A percentile compares a stretch with the other conserved stretches of the same genome.
These are phyloP conservation scores for Neopestalotiopsis rosae DNA, from an alignment of 2,329 filamentous ascomycete genomes.

Conservation along the genomic window DNA sequence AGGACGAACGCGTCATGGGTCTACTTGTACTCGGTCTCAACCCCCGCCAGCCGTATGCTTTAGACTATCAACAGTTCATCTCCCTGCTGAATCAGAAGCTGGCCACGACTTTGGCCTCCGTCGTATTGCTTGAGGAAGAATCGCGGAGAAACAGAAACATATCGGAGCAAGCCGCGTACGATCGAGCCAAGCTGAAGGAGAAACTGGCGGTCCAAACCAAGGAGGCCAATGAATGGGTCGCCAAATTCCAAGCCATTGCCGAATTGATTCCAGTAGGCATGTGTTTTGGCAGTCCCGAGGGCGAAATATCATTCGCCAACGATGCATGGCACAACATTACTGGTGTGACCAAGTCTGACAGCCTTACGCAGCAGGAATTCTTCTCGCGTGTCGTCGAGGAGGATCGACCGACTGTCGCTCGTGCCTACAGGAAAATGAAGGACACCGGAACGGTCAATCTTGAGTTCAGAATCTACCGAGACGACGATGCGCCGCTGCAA, in stretches of 20 bases:
- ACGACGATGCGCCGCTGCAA: slow-evolving; percentile 29
- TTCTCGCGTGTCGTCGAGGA: slow-evolving; percentile 52
- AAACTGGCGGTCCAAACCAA: slow-evolving; percentile 64
- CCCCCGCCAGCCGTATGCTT: slow-evolving; percentile 73
- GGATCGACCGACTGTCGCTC: slow-evolving; percentile 46
- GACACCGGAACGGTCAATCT: slow-evolving; percentile 46
- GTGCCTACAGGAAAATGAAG: slow-evolving; percentile 48
- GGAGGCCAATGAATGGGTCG: slow-evolving; percentile 59
- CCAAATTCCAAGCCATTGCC: slow-evolving; percentile 72
- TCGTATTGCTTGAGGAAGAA: slow-evolving; percentile 74
- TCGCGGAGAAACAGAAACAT: slow-evolving; percentile 61
- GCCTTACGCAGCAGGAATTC: slow-evolving; percentile 41
- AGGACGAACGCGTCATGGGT: slow-evolving; percentile 68
- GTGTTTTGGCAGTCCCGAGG: slow-evolving; percentile 70
- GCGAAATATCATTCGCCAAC: slow-evolving; percentile 73
- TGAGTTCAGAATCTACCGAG: slow-evolving; percentile 49
- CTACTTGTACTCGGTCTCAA: slow-evolving; percentile 75
- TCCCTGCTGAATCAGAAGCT: slow-evolving; percentile 60
- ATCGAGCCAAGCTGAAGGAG: slow-evolving; percentile 69
- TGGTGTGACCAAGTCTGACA: slow-evolving; percentile 43
- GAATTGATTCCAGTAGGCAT: slow-evolving; percentile 78
- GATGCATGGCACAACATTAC: slow-evolving; percentile 66
- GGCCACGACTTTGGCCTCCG: slow-evolving; percentile 71
- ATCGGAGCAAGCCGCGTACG: slow-evolving; percentile 69
- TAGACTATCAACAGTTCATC: slow-evolving; percentile 73